These are phyloP conservation scores for Ramaria rubella DNA, from an alignment of 768 basidiomycete species.

Conservation along the genomic window DNA sequence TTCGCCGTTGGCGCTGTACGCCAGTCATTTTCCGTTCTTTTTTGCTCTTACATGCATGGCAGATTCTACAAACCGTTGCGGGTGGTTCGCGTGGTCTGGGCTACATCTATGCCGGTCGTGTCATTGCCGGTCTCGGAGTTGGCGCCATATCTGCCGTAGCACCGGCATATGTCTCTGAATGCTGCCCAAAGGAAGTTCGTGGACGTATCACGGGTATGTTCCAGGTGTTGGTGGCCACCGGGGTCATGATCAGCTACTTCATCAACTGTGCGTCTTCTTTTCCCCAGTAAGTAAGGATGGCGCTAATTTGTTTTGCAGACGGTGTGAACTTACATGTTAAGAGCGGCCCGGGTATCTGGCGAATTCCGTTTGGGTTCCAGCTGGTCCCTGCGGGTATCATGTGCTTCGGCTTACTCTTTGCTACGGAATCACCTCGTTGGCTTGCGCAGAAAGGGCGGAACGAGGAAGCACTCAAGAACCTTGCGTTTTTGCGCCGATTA, in stretches of 20 bases:
- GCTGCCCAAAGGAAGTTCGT: constrained; percentile 79
- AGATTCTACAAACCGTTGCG: constrained; percentile 70
- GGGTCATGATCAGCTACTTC: constrained; percentile 83
- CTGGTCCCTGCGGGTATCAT: constrained; percentile 70
- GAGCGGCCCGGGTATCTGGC: constrained; percentile 49
- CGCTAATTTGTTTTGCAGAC: constrained; percentile 29
- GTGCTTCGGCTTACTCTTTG: constrained; percentile 58
- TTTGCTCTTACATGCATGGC: neutral
- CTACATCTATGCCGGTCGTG: constrained; percentile 76
- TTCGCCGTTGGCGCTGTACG: constrained; percentile 69
- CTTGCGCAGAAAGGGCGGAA: constrained; percentile 56
- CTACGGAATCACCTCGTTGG: constrained; percentile 77
- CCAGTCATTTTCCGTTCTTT: constrained; percentile 5
- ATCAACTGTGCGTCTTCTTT: constrained; percentile 53
- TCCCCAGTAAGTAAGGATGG: neutral
- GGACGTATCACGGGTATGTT: constrained; percentile 81
- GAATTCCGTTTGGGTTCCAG: constrained; percentile 69
- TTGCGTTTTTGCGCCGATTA: constrained; percentile 57
- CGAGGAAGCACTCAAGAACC: constrained; percentile 48
- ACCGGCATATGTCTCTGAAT: constrained; percentile 83
- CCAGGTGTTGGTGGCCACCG: constrained; percentile 81
- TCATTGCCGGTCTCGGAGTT: constrained; percentile 73
- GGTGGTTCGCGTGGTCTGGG: constrained; percentile 47
- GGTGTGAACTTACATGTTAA: constrained; percentile 52
- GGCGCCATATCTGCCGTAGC: constrained; percentile 81